phyloP scores from a whole-genome alignment of 805 yeast genomes.

The Candida ulmi region DNA sequence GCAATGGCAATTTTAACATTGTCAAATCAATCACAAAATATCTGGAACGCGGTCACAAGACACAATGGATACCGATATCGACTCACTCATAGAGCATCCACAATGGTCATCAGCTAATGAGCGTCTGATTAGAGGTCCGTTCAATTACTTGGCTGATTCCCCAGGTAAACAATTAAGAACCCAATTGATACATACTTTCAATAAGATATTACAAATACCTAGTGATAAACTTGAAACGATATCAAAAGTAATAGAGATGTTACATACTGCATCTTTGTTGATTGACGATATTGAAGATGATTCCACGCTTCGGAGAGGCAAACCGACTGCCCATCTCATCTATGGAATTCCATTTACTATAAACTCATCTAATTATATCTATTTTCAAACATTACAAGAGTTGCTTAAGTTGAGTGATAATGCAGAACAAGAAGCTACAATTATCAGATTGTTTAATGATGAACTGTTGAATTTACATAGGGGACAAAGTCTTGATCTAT shows the following conservation, averaged over 20 bases:
- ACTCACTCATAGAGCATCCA: not conserved
- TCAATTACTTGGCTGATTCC: constrained; percentile 16
- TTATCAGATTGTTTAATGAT: constrained; percentile 41
- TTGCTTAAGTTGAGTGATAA: constrained; percentile 28
- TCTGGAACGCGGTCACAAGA: too few species aligned
- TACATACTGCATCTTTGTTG: constrained; percentile 63
- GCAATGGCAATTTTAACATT: too few species aligned
- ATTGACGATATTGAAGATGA: constrained; percentile 89
- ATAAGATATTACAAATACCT: constrained; percentile 42
- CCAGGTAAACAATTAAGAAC: constrained; percentile 22
- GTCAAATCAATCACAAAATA: too few species aligned
- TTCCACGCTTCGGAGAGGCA: constrained; percentile 67
- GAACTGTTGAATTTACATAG: constrained; percentile 78
- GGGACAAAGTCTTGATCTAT: constrained; percentile 87
- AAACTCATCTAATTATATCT: constrained; percentile 78
- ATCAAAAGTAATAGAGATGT: constrained; percentile 44
- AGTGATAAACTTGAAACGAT: constrained; percentile 32
- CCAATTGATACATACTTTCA: constrained; percentile 46
- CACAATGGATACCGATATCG: not conserved
- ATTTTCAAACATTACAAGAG: constrained; percentile 61
- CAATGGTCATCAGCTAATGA: not conserved
- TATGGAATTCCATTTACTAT: constrained; percentile 79
- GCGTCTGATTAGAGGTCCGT: constrained; percentile 19
- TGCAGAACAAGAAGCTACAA: not conserved
- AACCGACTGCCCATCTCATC: constrained; percentile 70